Percentiles rank a stretch among this genome's conserved stretches.
These are phyloP conservation scores for Tetracladium setigerum DNA, from an alignment of 495 filamentous ascomycete species.

Conservation along the genomic window DNA sequence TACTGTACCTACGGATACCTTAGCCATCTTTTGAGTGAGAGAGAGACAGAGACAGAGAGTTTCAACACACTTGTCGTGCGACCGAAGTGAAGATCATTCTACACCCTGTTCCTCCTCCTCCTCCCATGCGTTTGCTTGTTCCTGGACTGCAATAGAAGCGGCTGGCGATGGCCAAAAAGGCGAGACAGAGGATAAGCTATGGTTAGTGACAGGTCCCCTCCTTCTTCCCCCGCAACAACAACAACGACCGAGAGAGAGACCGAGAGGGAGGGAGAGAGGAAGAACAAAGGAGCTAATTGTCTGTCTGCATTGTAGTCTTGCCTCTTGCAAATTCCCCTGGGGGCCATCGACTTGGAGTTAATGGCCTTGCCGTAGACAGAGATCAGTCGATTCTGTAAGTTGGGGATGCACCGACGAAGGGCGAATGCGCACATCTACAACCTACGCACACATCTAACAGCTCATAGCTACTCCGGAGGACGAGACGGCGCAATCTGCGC, in stretches of 20 bases:
- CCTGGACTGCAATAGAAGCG: slow-evolving; percentile 4
- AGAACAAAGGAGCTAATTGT: not conserved
- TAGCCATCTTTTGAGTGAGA: too few relatives aligned
- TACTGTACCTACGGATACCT: too few relatives aligned
- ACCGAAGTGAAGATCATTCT: too few relatives aligned
- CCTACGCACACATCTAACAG: slow-evolving; percentile 17
- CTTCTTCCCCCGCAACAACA: slow-evolving; percentile 1
- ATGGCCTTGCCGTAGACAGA: slow-evolving; percentile 81
- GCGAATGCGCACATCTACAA: not conserved
- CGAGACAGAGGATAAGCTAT: slow-evolving; percentile 58
- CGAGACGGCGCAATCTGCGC: slow-evolving; percentile 94
- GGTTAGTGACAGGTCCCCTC: slow-evolving; percentile 35
- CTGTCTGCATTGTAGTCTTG: slow-evolving; percentile 54
- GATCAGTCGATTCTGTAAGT: slow-evolving; percentile 82
- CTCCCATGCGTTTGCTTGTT: not conserved
- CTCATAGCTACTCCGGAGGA: slow-evolving; percentile 83
- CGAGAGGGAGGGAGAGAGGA: not conserved
- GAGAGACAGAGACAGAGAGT: too few relatives aligned
- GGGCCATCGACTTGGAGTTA: slow-evolving; percentile 89
- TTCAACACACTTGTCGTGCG: too few relatives aligned
- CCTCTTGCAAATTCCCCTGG: slow-evolving; percentile 86
- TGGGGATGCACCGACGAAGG: not conserved
- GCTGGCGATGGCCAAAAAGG: slow-evolving; percentile 32
- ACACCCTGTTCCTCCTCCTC: too few relatives aligned
- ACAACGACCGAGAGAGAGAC: not conserved